These are phyloP conservation scores for Suhomyces choctaworum DNA, from an alignment of 1,139 yeast genomes.

Conservation along the genomic window DNA sequence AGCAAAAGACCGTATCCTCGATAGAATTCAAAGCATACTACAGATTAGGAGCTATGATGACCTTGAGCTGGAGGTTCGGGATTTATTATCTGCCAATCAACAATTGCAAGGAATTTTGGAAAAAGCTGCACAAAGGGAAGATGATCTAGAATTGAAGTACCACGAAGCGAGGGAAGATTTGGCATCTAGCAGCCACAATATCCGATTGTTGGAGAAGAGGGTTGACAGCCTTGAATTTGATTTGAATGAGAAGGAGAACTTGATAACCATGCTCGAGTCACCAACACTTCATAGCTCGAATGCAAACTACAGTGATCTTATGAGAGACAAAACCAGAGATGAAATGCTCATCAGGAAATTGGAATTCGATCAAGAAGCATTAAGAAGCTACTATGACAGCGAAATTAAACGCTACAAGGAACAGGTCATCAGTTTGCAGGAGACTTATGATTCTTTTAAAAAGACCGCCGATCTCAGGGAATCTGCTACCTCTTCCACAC, in stretches of 20 bases:
- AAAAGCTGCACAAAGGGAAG: constrained; percentile 10
- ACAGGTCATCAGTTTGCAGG: constrained; percentile 18
- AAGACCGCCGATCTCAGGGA: not conserved
- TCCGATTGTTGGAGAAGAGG: constrained; percentile 19
- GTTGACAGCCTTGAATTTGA: constrained; percentile 26
- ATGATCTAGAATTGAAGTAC: constrained; percentile 13
- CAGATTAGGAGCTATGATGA: constrained; percentile 8
- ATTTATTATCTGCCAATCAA: constrained; percentile 16
- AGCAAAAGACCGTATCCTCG: constrained; percentile 3
- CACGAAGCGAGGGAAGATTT: constrained; percentile 19
- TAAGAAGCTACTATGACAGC: constrained; percentile 33
- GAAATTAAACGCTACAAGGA: constrained; percentile 31
- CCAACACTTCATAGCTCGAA: constrained; percentile 1
- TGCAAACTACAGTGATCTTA: constrained; percentile 33
- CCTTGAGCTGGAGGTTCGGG: constrained; percentile 15
- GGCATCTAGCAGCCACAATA: constrained; percentile 10
- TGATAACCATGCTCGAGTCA: constrained; percentile 17
- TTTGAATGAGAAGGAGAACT: constrained; percentile 34
- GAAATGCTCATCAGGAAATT: constrained; percentile 38
- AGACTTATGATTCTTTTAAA: constrained; percentile 7
- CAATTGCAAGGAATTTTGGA: constrained; percentile 16
- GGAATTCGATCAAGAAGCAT: constrained; percentile 36
- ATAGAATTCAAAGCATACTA: constrained; percentile 11
- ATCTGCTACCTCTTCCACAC: not conserved
- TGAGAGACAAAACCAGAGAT: constrained; percentile 30